Evolutionary conservation across 106 monocot species (phyloP).

Genomic region (Dendrobium huoshanense): DNA sequence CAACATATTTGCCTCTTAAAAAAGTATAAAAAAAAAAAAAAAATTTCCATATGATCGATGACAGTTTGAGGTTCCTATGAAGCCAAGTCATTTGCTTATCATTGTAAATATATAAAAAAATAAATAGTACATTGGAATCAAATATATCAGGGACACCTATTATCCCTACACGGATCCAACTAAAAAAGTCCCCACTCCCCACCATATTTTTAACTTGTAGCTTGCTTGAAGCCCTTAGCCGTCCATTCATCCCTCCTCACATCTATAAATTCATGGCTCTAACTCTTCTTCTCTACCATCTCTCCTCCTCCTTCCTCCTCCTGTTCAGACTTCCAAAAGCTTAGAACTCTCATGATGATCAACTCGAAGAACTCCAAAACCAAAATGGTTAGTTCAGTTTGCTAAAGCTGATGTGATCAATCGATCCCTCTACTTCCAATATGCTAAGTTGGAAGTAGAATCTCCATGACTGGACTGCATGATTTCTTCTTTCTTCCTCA

Average conservation of each 20-base stretch:
- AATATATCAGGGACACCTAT: background rate
- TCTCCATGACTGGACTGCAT: too few species aligned
- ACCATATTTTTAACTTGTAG: too few species aligned
- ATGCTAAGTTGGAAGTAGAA: too few species aligned
- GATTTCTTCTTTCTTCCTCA: too few species aligned
- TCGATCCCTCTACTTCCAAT: too few species aligned
- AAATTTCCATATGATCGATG: too few species aligned
- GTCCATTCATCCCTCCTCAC: background rate
- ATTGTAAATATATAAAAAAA: background rate
- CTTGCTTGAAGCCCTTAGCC: background rate
- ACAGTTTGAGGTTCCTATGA: too few species aligned
- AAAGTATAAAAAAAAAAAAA: too few species aligned
- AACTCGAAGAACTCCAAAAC: background rate
- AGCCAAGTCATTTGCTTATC: too few species aligned
- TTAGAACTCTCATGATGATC: background rate
- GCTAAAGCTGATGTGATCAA: too few species aligned
- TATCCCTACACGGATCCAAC: background rate
- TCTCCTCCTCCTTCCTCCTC: background rate
- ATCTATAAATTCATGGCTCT: slow-evolving; percentile 8
- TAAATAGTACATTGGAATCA: background rate
- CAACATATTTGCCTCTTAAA: too few species aligned
- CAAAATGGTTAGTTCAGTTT: too few species aligned
- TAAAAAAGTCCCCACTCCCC: background rate
- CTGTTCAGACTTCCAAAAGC: background rate
- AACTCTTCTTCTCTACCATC: slow-evolving; percentile 1